Conservation (phyloP, 2,329 filamentous ascomycete species). For the Pyricularia pennisetigena region DNA sequence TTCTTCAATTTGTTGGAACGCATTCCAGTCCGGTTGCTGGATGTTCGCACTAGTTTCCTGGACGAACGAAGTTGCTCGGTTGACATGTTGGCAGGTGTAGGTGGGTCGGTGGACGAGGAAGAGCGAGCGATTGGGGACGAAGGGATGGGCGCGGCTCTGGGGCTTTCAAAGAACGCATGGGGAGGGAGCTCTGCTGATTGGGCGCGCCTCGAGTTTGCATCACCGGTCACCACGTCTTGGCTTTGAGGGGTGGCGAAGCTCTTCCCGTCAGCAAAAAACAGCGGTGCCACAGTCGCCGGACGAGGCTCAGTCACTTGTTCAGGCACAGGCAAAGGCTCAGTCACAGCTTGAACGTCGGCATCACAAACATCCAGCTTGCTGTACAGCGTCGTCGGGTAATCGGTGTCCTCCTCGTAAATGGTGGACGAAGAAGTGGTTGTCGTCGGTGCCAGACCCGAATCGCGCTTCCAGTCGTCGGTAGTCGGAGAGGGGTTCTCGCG, state of each 20-base stretch:
- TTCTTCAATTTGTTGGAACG: slow-evolving; percentile 7
- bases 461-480: slow-evolving; percentile 38
- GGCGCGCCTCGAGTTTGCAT: slow-evolving; percentile 9
- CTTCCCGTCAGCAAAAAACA: slow-evolving; percentile 17
- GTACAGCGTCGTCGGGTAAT: slow-evolving; percentile 10
- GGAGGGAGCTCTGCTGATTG: slow-evolving; percentile 6
- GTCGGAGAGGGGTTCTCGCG: slow-evolving; percentile 18
- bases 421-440: slow-evolving; percentile 29
- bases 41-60: slow-evolving; percentile 7
- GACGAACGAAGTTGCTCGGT: not conserved
- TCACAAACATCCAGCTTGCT: not conserved
- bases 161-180: slow-evolving; percentile 6
- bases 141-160: slow-evolving; percentile 5
- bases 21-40: slow-evolving; percentile 7
- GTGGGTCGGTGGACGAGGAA: slow-evolving; percentile 7
- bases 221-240: slow-evolving; percentile 6
- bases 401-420: slow-evolving; percentile 24
- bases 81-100: not conserved
- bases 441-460: slow-evolving; percentile 36
- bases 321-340: not conserved
- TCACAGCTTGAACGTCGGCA: not conserved
- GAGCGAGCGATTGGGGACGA: slow-evolving; percentile 9
- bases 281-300: slow-evolving; percentile 11
- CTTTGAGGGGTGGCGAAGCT: slow-evolving; percentile 2
- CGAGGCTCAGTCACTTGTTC: not conserved